Percentiles rank a stretch among this genome's conserved stretches.
Evolutionary conservation across 2,329 filamentous ascomycete species (phyloP).

Genomic region (Dichotomopilus funicola): DNA sequence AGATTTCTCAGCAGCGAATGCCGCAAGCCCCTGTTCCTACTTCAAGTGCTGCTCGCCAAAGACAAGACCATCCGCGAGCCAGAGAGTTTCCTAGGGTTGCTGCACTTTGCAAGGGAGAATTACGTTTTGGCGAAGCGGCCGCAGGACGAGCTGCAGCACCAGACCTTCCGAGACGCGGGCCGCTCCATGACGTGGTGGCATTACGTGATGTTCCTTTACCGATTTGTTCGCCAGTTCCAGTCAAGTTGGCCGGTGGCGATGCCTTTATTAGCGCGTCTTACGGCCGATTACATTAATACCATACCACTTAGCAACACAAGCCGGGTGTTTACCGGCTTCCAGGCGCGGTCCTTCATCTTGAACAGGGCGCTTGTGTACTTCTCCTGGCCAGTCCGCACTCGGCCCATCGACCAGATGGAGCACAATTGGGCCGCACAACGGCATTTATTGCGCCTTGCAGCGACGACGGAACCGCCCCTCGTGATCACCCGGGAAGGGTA

Average conservation of each 20-base stretch:
- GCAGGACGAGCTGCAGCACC: conserved; percentile 7
- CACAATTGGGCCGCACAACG: conserved; percentile 55
- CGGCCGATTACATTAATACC: conserved; percentile 24
- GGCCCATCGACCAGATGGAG: conserved; percentile 31
- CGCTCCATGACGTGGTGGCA: conserved; percentile 16
- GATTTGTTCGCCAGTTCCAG: conserved; percentile 27
- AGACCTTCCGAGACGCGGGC: conserved; percentile 1
- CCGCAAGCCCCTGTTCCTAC: conserved; percentile 36
- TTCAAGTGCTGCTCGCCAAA: conserved; percentile 32
- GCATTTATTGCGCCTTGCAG: conserved; percentile 46
- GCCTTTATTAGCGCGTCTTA: conserved; percentile 25
- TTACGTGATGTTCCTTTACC: conserved; percentile 23
- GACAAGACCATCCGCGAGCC: conserved; percentile 29
- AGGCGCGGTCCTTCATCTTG: conserved; percentile 32
- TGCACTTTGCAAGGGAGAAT: conserved; percentile 29
- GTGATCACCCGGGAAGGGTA: conserved; percentile 48
- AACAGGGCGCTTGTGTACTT: conserved; percentile 37
- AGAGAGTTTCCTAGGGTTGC: conserved; percentile 28
- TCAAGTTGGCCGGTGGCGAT: conserved; percentile 28
- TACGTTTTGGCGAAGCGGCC: conserved; percentile 20
- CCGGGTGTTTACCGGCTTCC: conserved; percentile 20
- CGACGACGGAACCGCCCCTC: conserved; percentile 41
- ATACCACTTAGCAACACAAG: conserved; percentile 6
- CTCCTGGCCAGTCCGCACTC: conserved; percentile 29
- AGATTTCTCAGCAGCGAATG: conserved; percentile 31